Base-by-base conservation (phyloP, 2,329 filamentous ascomycete species). In the Neofusicoccum parvum region DNA sequence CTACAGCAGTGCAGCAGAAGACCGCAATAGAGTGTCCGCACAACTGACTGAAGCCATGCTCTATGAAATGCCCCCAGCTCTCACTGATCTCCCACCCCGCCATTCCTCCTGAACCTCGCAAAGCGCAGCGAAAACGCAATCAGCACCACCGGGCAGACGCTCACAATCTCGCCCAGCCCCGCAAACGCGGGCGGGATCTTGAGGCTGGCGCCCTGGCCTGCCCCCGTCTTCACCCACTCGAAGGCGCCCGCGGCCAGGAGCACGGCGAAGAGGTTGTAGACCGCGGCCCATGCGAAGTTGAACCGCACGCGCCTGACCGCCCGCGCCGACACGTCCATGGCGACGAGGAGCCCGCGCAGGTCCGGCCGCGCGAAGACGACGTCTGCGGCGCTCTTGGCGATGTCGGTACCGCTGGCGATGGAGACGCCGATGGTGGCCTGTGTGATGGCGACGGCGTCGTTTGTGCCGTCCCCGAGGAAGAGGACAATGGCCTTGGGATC, bases 391-490 rank as follows among this genome's bases (percentile, higher is more conserved):
- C 81, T 83, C 63, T 86, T 80, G 0, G 91, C 88, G 1, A 93
- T 81, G 65, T 92, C 90, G 1, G 83, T 87, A 82, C 63, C 65
- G 80, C 82, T 66, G 85, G 37, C 50, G 73, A 94, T 86, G 69
- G 92, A 89, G 0, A 93, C 81, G 34, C 92, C 92, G 34, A 94
- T 84, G 5, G 85, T 85, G 1, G 92, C 90, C 72, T 88, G 86
- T 0, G 90, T 87, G 2, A 94, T 82, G 0, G 91, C 91, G 2
- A 87, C 82, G 0, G 91, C 89, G 71, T 94, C 91, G 74, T 94
- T 94, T 14, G 90, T 92, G 1, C 92, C 92, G 70, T 94, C 91
- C 39, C 91, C 91, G 59, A 86, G 85, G 75, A 94, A 94, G 5
- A 93, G 75, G 17, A 92, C 84, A 1, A 83, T 68, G n/a, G 69